These are phyloP conservation scores for Solanum microdontum DNA, from an alignment of 257 asterid genomes.

Conservation along the genomic window DNA sequence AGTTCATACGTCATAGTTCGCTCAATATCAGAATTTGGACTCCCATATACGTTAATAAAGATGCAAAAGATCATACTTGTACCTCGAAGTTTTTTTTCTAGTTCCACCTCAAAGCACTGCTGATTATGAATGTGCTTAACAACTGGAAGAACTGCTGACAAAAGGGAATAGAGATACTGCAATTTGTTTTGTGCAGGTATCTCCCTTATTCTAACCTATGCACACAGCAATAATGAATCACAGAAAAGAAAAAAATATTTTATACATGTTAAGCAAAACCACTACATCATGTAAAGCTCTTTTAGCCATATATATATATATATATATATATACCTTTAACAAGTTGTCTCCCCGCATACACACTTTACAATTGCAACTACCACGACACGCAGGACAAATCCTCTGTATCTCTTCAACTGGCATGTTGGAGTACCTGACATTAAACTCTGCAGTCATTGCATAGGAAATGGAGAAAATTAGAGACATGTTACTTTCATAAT, in stretches of 20 bases:
- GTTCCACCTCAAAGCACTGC: constrained; percentile 81
- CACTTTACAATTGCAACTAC: constrained; percentile 81
- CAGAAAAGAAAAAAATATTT: not conserved
- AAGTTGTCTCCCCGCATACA: constrained; percentile 92
- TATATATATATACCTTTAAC: constrained; percentile 56
- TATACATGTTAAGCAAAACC: not conserved
- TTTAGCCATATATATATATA: constrained; percentile 24
- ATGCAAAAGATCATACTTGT: constrained; percentile 12
- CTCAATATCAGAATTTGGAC: not conserved
- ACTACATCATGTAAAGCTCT: not conserved
- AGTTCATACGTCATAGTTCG: not conserved
- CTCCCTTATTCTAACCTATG: constrained; percentile 71
- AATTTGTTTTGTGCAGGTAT: constrained; percentile 74
- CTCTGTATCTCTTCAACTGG: constrained; percentile 62
- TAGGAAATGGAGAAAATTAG: constrained; percentile 3
- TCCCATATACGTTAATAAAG: not conserved
- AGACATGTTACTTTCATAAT: not conserved
- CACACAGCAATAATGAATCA: constrained; percentile 2
- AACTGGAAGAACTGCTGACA: constrained; percentile 88
- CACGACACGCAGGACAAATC: constrained; percentile 94
- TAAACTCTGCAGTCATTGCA: constrained; percentile 10
- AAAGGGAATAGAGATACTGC: constrained; percentile 74
- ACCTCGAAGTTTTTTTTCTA: constrained; percentile 81
- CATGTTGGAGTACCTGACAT: constrained; percentile 70
- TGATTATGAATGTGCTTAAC: constrained; percentile 65